phyloP scores from a whole-genome alignment of 2,329 filamentous ascomycete genomes.

The Xylaria sp. region DNA sequence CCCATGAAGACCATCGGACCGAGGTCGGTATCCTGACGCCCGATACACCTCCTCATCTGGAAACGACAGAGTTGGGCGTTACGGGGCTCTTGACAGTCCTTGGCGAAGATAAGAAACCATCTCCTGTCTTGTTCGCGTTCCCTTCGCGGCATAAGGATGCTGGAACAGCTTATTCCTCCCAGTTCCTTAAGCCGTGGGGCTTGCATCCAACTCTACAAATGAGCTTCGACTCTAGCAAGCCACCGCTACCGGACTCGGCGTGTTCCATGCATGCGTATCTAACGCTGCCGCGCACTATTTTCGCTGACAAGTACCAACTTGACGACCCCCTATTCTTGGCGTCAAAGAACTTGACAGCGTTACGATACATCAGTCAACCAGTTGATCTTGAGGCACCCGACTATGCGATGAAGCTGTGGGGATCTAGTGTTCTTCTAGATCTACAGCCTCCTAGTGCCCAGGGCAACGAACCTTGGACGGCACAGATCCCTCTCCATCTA shows the following conservation, averaged over 20 bases:
- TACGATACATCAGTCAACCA: slow-evolving; percentile 66
- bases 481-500: slow-evolving; percentile 74
- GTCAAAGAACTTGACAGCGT: slow-evolving; percentile 68
- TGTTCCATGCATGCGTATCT: slow-evolving; percentile 76
- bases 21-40: slow-evolving; percentile 76
- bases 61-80: slow-evolving; percentile 70
- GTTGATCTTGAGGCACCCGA: slow-evolving; percentile 88
- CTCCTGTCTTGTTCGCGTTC: slow-evolving; percentile 76
- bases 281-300: slow-evolving; percentile 74
- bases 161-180: slow-evolving; percentile 51
- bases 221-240: slow-evolving; percentile 48
- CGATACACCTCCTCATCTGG: slow-evolving; percentile 53
- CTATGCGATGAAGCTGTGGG: slow-evolving; percentile 73
- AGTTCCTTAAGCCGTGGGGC: slow-evolving; percentile 67
- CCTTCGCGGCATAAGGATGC: slow-evolving; percentile 68
- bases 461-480: slow-evolving; percentile 50
- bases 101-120: slow-evolving; percentile 66
- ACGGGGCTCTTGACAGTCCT: slow-evolving; percentile 74
- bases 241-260: slow-evolving; percentile 47
- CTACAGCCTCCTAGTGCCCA: slow-evolving; percentile 51
- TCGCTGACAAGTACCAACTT: slow-evolving; percentile 85
- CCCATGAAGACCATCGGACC: slow-evolving; percentile 49
- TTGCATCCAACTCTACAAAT: slow-evolving; percentile 78
- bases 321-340: slow-evolving; percentile 68
- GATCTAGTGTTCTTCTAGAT: slow-evolving; percentile 70